Evolutionary conservation across 2,329 filamentous ascomycete species (phyloP).

Genomic region (Tolypocladium ovalisporum): DNA sequence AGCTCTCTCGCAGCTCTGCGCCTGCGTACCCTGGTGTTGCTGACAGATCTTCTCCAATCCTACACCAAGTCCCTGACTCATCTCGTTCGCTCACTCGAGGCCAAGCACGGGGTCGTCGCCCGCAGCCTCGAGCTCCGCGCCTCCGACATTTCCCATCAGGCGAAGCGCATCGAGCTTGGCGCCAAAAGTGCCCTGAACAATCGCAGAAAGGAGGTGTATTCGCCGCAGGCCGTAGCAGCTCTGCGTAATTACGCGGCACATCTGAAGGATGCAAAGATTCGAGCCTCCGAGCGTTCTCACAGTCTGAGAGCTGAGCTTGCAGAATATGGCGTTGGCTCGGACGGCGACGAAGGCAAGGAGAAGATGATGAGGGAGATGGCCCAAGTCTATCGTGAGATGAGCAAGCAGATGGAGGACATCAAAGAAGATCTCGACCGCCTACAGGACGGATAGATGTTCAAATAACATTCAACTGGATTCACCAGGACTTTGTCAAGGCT

Average conservation of each 20-base stretch:
- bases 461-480: background rate
- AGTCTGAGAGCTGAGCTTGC: conserved; percentile 30
- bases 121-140: conserved; percentile 41
- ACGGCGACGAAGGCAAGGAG: conserved; percentile 29
- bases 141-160: conserved; percentile 29
- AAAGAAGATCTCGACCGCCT: conserved; percentile 32
- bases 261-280: conserved; percentile 33
- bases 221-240: conserved; percentile 28
- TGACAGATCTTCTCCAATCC: conserved; percentile 27
- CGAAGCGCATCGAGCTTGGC: conserved; percentile 29
- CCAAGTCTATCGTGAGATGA: conserved; percentile 38
- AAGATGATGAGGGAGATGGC: conserved; percentile 43
- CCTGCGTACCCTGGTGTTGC: conserved; percentile 22
- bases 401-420: conserved; percentile 36
- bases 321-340: conserved; percentile 36
- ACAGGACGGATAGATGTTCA: background rate
- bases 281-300: conserved; percentile 32
- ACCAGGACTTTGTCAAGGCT: too few relatives aligned
- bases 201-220: conserved; percentile 30
- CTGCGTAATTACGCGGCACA: conserved; percentile 37
- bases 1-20: conserved; percentile 26
- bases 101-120: conserved; percentile 42
- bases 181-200: conserved; percentile 21
- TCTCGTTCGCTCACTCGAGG: conserved; percentile 40
- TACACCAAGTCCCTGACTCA: conserved; percentile 27